phyloP scores from a whole-genome alignment of 2,329 filamentous ascomycete species.

The Sporothrix inflata region DNA sequence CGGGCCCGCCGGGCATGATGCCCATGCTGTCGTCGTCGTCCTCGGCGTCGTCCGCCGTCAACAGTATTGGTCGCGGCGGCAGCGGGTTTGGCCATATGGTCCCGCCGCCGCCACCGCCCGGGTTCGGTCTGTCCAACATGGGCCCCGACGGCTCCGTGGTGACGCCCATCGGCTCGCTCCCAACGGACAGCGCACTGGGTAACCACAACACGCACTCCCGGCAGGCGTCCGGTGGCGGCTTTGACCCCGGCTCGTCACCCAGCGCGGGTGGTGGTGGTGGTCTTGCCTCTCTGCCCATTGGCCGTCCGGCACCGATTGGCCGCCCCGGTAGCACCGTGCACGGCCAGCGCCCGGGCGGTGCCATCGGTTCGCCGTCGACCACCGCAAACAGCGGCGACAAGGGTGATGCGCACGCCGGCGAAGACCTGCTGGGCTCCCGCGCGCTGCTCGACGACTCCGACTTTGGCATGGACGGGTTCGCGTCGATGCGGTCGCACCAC shows the following conservation, averaged over 20 bases:
- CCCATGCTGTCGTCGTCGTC: conserved; percentile 50
- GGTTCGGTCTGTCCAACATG: conserved; percentile 50
- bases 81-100: conserved; percentile 51
- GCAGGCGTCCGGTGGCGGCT: conserved; percentile 72
- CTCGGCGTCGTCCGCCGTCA: background rate
- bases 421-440: conserved; percentile 78
- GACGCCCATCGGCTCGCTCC: conserved; percentile 32
- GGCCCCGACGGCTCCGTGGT: conserved; percentile 39
- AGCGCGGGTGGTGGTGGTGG: background rate
- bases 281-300: conserved; percentile 70
- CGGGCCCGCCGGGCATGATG: conserved; percentile 55
- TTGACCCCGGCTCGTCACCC: conserved; percentile 56
- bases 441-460: conserved; percentile 79
- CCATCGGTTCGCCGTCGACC: conserved; percentile 33
- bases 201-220: conserved; percentile 62
- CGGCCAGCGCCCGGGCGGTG: conserved; percentile 39
- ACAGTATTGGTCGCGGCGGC: conserved; percentile 49
- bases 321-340: conserved; percentile 75
- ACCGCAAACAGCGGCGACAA: background rate
- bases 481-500: conserved; percentile 33
- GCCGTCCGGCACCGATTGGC: conserved; percentile 84
- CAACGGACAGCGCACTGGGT: conserved; percentile 39
- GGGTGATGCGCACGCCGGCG: background rate
- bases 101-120: conserved; percentile 55
- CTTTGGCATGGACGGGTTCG: conserved; percentile 52